Percentiles rank a stretch among this genome's conserved stretches.
Conservation (phyloP, 305 asterid genomes). For the Solanum hybrid region DNA sequence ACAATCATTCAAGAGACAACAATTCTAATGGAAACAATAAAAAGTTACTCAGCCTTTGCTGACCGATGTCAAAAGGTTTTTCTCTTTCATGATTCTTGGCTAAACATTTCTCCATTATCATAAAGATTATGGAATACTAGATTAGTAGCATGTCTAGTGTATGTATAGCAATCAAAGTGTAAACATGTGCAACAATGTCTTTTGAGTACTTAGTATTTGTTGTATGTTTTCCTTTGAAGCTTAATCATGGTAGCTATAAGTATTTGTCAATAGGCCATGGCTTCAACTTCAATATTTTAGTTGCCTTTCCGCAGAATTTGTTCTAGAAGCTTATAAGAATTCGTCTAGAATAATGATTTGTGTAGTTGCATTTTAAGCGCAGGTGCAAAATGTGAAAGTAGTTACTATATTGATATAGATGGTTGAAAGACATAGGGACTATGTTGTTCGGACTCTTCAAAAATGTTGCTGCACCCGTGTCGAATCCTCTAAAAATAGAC, state of each 20-base stretch:
- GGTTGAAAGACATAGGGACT: neutral
- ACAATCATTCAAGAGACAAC: neutral
- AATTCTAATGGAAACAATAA: neutral
- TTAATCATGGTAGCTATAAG: neutral
- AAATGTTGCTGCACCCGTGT: neutral
- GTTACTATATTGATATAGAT: neutral
- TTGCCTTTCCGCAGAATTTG: neutral
- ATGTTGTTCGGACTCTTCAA: neutral
- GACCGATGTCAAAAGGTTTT: neutral
- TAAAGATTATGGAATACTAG: neutral
- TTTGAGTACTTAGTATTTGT: neutral
- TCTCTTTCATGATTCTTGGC: neutral
- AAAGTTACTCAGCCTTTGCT: neutral
- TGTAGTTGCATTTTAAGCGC: neutral
- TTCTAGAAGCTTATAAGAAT: neutral
- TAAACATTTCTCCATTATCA: neutral
- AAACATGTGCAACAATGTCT: neutral
- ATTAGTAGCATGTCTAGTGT: neutral
- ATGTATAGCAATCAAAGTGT: neutral
- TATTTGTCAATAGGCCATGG: neutral
- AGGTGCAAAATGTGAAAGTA: neutral
- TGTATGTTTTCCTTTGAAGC: neutral
- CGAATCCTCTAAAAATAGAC: neutral
- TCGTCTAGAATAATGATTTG: neutral
- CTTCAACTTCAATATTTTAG: neutral